Percentiles rank a stretch among this genome's conserved stretches.
These are phyloP conservation scores for Escallonia herrerae DNA, from an alignment of 129 eudicot species.

Conservation along the genomic window DNA sequence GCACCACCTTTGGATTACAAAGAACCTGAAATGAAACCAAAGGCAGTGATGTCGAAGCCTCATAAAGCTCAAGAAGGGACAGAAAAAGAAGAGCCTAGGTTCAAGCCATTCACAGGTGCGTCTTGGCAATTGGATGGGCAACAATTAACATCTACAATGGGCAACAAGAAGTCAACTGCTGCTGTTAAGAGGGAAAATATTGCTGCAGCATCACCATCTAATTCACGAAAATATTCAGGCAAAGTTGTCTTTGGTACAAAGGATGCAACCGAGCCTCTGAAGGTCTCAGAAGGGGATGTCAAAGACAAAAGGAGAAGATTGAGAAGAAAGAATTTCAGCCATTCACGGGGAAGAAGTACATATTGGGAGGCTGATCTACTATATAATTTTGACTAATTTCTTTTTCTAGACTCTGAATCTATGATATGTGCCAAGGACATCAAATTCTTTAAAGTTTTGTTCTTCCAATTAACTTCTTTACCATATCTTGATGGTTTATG, in stretches of 20 bases:
- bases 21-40: constrained; percentile 22
- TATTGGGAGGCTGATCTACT: not conserved
- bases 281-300: not conserved
- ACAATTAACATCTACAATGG: not conserved
- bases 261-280: not conserved
- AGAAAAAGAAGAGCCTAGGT: not conserved
- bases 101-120: constrained; percentile 11
- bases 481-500: too few relatives aligned
- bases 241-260: not conserved
- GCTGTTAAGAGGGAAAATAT: not conserved
- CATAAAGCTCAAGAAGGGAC: not conserved
- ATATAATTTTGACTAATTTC: too few relatives aligned
- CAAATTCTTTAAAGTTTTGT: too few relatives aligned
- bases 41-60: not conserved
- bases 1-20: constrained; percentile 29
- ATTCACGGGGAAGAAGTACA: constrained; percentile 24
- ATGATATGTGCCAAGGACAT: too few relatives aligned
- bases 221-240: not conserved
- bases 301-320: not conserved
- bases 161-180: not conserved
- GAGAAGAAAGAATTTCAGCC: constrained; percentile 14
- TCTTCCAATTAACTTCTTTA: too few relatives aligned
- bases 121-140: constrained; percentile 21
- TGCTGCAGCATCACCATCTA: not conserved
- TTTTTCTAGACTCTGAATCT: too few relatives aligned